phyloP scores from a whole-genome alignment of 345 rosid genomes.

The Brassica juncea region DNA sequence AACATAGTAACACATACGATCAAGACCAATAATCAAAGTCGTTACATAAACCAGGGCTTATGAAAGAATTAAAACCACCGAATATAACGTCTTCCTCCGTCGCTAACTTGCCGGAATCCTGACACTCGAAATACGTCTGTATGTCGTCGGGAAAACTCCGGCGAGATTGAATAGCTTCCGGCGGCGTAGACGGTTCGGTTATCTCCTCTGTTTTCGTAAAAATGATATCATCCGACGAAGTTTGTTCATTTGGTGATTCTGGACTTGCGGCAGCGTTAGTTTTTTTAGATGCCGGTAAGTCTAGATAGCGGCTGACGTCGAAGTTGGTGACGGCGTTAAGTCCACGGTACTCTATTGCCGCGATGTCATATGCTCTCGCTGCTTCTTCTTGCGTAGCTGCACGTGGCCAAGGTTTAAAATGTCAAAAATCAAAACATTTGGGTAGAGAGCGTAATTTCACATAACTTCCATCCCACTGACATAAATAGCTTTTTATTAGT shows the following conservation, averaged over 20 bases:
- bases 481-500: slow-evolving; percentile 1
- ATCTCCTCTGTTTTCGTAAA: slow-evolving; percentile 63
- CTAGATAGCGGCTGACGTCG: slow-evolving; percentile 72
- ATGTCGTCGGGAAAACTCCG: slow-evolving; percentile 78
- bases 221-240: slow-evolving; percentile 16
- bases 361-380: slow-evolving; percentile 88
- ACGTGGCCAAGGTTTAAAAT: slow-evolving; percentile 1
- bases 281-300: slow-evolving; percentile 7
- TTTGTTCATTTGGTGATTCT: slow-evolving; percentile 16
- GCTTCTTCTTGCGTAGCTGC: slow-evolving; percentile 98
- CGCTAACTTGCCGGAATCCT: slow-evolving; percentile 49
- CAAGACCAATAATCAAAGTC: slow-evolving; percentile 45
- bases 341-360: slow-evolving; percentile 93
- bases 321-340: slow-evolving; percentile 93
- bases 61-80: slow-evolving; percentile 55
- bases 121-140: slow-evolving; percentile 69
- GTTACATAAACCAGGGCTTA: slow-evolving; percentile 52
- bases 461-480: not conserved
- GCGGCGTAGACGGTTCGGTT: slow-evolving; percentile 48
- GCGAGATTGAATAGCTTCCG: slow-evolving; percentile 41
- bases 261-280: slow-evolving; percentile 2
- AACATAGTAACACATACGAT: not conserved
- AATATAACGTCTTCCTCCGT: slow-evolving; percentile 59
- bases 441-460: not conserved
- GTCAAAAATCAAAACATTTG: not conserved